These are phyloP conservation scores for Gossypium davidsonii DNA, from an alignment of 441 rosid genomes.

Conservation along the genomic window DNA sequence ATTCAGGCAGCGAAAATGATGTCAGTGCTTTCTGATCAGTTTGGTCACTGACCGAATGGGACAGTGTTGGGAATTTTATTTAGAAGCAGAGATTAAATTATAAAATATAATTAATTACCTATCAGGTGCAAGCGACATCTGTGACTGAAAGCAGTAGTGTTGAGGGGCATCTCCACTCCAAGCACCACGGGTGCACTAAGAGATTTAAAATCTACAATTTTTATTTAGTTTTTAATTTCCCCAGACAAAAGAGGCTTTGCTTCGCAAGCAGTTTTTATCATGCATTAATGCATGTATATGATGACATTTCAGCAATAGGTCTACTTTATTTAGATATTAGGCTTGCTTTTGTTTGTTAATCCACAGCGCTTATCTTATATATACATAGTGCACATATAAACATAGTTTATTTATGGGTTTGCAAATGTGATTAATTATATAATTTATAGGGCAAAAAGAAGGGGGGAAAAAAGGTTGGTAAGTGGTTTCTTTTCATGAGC, in stretches of 20 bases:
- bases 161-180: constrained; percentile 1
- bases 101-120: too few species aligned
- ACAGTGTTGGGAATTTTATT: too few species aligned
- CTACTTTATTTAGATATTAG: background rate
- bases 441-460: background rate
- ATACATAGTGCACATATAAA: background rate
- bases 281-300: background rate
- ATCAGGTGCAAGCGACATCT: background rate
- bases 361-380: background rate
- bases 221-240: background rate
- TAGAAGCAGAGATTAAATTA: too few species aligned
- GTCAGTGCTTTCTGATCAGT: too few species aligned
- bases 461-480: background rate
- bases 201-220: background rate
- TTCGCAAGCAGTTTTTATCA: background rate
- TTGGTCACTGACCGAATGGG: too few species aligned
- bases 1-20: too few species aligned
- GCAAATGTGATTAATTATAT: background rate
- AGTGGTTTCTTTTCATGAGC: constrained; percentile 6
- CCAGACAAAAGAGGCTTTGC: background rate
- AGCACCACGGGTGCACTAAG: constrained; percentile 8
- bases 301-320: background rate
- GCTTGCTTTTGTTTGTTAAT: background rate
- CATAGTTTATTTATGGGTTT: background rate
- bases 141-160: background rate